These are phyloP conservation scores for Fraxinus floribunda DNA, from an alignment of 305 asterid species.

Conservation along the genomic window DNA sequence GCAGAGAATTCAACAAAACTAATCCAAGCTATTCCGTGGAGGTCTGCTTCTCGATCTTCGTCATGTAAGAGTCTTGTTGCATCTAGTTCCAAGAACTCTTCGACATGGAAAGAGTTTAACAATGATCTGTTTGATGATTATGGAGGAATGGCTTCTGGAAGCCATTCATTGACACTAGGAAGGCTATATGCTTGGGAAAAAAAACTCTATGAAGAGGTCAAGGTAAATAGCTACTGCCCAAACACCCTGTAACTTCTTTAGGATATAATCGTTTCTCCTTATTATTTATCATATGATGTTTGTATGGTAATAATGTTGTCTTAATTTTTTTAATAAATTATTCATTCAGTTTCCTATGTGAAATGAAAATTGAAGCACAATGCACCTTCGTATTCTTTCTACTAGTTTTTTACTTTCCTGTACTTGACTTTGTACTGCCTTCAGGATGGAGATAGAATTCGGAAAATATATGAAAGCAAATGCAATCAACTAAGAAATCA, in stretches of 20 bases:
- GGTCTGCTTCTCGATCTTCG: conserved; percentile 59
- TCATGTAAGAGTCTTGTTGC: conserved; percentile 67
- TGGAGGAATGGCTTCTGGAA: not conserved
- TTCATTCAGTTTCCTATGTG: not conserved
- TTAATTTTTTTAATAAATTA: not conserved
- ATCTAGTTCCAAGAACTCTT: conserved; percentile 61
- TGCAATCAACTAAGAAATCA: conserved; percentile 69
- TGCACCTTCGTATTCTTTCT: not conserved
- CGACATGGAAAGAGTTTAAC: conserved; percentile 64
- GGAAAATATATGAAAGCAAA: conserved; percentile 67
- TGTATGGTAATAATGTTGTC: not conserved
- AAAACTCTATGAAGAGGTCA: conserved; percentile 82
- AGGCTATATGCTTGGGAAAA: conserved; percentile 90
- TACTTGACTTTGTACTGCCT: not conserved
- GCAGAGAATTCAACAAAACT: conserved; percentile 84
- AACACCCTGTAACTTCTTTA: not conserved
- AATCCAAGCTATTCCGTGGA: conserved; percentile 65
- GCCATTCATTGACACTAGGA: conserved; percentile 30
- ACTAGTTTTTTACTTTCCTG: conserved; percentile 1
- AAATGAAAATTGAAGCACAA: not conserved
- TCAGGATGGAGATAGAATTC: conserved; percentile 76
- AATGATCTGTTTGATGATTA: not conserved
- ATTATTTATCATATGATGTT: not conserved
- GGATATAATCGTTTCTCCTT: not conserved
- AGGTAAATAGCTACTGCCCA: conserved; percentile 40